Conservation (phyloP, 768 basidiomycete genomes). For the Cantharellus anzutake region DNA sequence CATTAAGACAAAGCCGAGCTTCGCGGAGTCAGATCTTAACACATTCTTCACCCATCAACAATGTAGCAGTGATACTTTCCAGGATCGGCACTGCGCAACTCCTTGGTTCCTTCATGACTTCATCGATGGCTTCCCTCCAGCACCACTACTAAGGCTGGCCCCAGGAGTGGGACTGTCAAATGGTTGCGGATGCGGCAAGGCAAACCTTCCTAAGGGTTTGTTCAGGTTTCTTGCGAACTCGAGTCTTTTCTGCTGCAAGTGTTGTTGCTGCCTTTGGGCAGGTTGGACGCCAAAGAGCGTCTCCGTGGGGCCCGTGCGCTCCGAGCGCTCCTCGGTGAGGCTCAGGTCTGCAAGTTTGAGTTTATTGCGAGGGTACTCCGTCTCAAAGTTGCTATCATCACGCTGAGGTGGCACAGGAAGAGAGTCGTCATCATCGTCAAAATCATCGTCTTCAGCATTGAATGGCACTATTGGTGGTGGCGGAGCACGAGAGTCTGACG, state of each 20-base stretch:
- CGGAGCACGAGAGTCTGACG: background rate
- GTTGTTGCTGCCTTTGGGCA: background rate
- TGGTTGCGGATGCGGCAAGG: background rate
- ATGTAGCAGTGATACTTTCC: no score
- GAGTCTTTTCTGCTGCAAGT: background rate
- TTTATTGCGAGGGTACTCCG: no score
- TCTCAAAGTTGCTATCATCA: background rate
- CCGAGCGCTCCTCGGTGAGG: background rate
- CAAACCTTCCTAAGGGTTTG: background rate
- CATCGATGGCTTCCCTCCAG: no score
- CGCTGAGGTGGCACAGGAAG: background rate
- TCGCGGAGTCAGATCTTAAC: no score
- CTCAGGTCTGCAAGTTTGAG: background rate
- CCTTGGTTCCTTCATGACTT: no score
- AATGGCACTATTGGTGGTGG: no score
- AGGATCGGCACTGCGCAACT: no score
- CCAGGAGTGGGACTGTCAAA: background rate
- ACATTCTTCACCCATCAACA: no score
- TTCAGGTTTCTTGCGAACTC: background rate
- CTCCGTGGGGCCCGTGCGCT: background rate
- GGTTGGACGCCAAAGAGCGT: background rate
- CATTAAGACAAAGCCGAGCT: no score
- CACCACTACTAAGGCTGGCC: no score
- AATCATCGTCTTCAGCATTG: background rate
- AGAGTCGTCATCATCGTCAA: background rate